Evolutionary conservation across 2,329 filamentous ascomycete genomes (phyloP).

Genomic region (Colletotrichum magnum): DNA sequence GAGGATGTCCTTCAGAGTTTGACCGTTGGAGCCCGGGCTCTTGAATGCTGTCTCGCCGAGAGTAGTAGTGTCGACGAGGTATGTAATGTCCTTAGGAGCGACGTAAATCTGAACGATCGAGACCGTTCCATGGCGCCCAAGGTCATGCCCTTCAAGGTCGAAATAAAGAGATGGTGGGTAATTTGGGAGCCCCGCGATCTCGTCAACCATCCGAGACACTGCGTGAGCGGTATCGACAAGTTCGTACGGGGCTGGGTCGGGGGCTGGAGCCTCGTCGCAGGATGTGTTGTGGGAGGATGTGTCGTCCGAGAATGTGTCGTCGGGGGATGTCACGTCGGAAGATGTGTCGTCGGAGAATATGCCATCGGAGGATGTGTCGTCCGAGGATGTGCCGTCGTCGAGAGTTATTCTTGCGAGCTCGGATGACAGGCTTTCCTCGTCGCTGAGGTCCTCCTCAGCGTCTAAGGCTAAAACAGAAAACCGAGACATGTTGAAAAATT

Average conservation of each 20-base stretch:
- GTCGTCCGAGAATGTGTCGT: no score
- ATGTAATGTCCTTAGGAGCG: constrained; percentile 47
- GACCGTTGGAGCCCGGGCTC: background rate
- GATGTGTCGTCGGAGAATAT: no score
- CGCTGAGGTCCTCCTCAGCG: no score
- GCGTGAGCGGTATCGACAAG: constrained; percentile 38
- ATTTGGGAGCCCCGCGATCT: constrained; percentile 38
- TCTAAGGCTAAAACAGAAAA: no score
- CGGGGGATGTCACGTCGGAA: no score
- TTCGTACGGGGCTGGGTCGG: background rate
- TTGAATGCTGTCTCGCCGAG: constrained; percentile 53
- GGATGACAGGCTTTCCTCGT: no score
- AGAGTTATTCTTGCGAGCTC: no score
- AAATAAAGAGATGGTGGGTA: constrained; percentile 58
- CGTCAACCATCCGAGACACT: constrained; percentile 42
- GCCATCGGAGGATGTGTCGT: no score
- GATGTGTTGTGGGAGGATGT: no score
- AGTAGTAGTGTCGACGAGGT: constrained; percentile 61
- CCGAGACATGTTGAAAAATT: no score
- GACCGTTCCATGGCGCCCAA: constrained; percentile 58
- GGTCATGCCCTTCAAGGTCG: constrained; percentile 63
- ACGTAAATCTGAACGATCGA: constrained; percentile 60
- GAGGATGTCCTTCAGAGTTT: constrained; percentile 56
- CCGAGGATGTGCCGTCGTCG: no score
- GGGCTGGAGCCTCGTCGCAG: no score